Evolutionary conservation across 2,329 filamentous ascomycete genomes (phyloP).

Genomic region (Talaromyces sp.): DNA sequence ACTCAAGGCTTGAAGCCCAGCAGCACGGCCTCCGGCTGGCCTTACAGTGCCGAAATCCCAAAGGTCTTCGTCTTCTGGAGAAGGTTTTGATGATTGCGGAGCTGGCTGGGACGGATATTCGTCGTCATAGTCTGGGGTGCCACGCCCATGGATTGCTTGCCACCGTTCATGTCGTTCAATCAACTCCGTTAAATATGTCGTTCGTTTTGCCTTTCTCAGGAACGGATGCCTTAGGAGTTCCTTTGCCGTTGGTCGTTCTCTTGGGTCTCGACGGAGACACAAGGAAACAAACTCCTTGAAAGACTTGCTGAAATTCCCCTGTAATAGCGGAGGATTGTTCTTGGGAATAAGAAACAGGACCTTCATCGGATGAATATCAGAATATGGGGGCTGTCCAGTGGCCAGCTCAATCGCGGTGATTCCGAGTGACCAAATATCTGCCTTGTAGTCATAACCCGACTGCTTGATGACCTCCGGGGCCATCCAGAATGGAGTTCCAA

Average conservation of each 20-base stretch:
- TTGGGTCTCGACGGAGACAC: constrained; percentile 82
- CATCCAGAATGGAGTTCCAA: constrained; percentile 99
- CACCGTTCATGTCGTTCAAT: constrained; percentile 88
- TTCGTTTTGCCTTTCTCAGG: constrained; percentile 85
- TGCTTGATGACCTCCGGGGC: constrained; percentile 98
- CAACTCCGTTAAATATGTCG: constrained; percentile 90
- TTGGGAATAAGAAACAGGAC: constrained; percentile 95
- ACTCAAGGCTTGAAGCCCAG: constrained; percentile 67
- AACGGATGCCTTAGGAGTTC: constrained; percentile 88
- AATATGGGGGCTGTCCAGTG: constrained; percentile 87
- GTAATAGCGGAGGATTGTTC: constrained; percentile 75
- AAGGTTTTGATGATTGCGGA: constrained; percentile 31
- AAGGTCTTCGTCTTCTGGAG: constrained; percentile 71
- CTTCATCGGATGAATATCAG: constrained; percentile 98
- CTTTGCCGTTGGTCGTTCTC: constrained; percentile 77
- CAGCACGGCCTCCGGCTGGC: constrained; percentile 59
- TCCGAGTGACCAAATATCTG: constrained; percentile 94
- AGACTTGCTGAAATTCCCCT: constrained; percentile 72
- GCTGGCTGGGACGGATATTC: constrained; percentile 33
- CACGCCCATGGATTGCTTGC: constrained; percentile 71
- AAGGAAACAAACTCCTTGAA: constrained; percentile 82
- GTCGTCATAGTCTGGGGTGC: constrained; percentile 61
- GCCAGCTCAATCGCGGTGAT: constrained; percentile 91
- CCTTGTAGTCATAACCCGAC: constrained; percentile 95
- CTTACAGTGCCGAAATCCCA: constrained; percentile 98